These are phyloP conservation scores for Microstegium vimineum DNA, from an alignment of 176 grass and related monocot genomes.

Conservation along the genomic window DNA sequence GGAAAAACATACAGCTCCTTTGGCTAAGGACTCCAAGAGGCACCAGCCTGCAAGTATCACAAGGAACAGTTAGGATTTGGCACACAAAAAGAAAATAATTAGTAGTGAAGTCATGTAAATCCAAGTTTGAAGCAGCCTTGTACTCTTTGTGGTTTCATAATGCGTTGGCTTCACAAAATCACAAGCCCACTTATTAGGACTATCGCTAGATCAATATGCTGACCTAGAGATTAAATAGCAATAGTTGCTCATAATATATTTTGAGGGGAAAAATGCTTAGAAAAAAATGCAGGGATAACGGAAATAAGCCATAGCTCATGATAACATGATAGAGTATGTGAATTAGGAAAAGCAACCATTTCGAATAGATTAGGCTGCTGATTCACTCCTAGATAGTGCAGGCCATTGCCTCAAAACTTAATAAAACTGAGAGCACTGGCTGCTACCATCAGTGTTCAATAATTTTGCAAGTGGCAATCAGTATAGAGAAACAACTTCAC, in stretches of 20 bases:
- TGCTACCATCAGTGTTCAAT: background rate
- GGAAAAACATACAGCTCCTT: constrained; percentile 67
- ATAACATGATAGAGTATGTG: background rate
- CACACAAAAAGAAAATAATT: background rate
- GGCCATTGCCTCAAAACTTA: background rate
- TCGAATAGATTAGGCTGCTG: background rate
- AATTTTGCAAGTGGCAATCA: background rate
- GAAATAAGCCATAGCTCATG: background rate
- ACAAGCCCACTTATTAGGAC: background rate
- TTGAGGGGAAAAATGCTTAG: background rate
- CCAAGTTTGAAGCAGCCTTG: background rate
- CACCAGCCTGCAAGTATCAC: constrained; percentile 48
- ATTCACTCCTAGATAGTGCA: background rate
- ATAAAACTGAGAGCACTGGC: background rate
- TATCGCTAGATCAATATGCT: constrained; percentile 15
- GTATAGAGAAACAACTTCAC: background rate
- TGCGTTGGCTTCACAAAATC: constrained; percentile 11
- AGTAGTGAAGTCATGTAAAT: background rate
- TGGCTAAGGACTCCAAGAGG: constrained; percentile 69
- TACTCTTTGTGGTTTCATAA: background rate
- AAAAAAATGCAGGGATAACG: background rate
- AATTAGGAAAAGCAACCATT: background rate
- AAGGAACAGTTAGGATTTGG: constrained; percentile 4
- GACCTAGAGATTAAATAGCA: background rate
- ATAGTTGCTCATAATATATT: background rate